These are phyloP conservation scores for Tuber indicum DNA, from an alignment of 495 filamentous ascomycete species.

Conservation along the genomic window DNA sequence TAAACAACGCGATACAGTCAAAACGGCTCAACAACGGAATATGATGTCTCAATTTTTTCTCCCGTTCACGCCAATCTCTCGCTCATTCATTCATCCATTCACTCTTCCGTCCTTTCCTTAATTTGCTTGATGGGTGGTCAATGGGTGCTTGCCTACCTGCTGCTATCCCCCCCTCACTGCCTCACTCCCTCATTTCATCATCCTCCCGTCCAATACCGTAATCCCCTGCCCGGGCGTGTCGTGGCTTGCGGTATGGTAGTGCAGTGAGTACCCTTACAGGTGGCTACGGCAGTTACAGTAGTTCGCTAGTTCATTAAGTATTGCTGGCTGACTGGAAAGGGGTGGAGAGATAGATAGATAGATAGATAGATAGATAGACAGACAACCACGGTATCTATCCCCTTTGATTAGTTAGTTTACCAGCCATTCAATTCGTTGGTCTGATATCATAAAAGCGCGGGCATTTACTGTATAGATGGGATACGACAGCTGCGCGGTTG, in stretches of 20 bases:
- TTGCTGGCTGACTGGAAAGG: neutral
- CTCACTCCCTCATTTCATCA: neutral
- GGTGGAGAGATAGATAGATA: neutral
- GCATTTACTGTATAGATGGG: neutral
- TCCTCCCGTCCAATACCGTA: neutral
- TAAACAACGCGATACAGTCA: neutral
- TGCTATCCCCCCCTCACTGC: neutral
- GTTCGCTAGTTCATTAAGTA: neutral
- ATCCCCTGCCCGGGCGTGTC: neutral
- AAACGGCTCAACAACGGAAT: conserved; percentile 3
- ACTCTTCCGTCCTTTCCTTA: neutral
- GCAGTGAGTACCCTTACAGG: neutral
- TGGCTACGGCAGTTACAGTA: neutral
- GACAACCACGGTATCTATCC: neutral
- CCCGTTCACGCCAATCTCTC: neutral
- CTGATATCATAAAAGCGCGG: neutral
- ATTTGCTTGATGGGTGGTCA: neutral
- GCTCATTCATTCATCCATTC: neutral
- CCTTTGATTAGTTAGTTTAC: neutral
- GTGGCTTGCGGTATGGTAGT: neutral
- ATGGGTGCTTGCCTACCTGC: neutral
- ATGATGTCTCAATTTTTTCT: conserved; percentile 9
- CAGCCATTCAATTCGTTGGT: neutral
- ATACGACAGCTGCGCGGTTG: neutral
- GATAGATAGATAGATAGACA: neutral